Percentiles rank a stretch among this genome's conserved stretches.
These are phyloP conservation scores for Saturnispora besseyi DNA, from an alignment of 805 yeast genomes.

Conservation along the genomic window DNA sequence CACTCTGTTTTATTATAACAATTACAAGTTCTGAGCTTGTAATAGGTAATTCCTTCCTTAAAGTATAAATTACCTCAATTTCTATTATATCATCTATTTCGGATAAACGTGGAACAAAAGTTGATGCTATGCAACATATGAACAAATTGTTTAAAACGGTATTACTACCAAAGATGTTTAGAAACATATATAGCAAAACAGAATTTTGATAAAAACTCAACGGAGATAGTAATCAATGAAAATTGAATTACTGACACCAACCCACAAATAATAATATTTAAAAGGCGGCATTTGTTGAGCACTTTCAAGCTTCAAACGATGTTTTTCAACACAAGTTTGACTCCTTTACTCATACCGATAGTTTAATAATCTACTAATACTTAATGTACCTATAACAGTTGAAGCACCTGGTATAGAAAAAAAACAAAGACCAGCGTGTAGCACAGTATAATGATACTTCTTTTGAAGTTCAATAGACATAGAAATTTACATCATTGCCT, in stretches of 20 bases:
- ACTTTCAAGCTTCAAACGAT: slow-evolving; percentile 4
- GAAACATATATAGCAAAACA: slow-evolving; percentile 62
- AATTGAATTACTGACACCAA: not conserved
- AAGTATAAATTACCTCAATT: slow-evolving; percentile 65
- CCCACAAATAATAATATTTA: slow-evolving; percentile 4
- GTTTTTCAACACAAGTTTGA: slow-evolving; percentile 24
- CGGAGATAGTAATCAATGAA: slow-evolving; percentile 26
- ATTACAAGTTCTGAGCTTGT: not conserved
- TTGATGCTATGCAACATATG: slow-evolving; percentile 64
- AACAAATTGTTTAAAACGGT: slow-evolving; percentile 61
- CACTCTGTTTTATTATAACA: not conserved
- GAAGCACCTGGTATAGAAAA: slow-evolving; percentile 68
- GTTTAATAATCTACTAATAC: slow-evolving; percentile 50
- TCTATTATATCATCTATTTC: slow-evolving; percentile 48
- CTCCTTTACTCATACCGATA: slow-evolving; percentile 34
- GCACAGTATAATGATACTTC: slow-evolving; percentile 41
- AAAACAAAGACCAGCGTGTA: slow-evolving; percentile 61
- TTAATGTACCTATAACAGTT: slow-evolving; percentile 50
- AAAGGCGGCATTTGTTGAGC: not conserved
- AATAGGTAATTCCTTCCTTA: slow-evolving; percentile 29
- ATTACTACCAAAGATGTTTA: slow-evolving; percentile 59
- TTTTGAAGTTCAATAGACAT: slow-evolving; percentile 45
- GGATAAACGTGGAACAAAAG: slow-evolving; percentile 55
- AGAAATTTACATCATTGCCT: slow-evolving; percentile 64
- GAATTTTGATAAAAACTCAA: slow-evolving; percentile 38